Conservation (phyloP, 768 basidiomycete species). For the Termitomyces sp. region DNA sequence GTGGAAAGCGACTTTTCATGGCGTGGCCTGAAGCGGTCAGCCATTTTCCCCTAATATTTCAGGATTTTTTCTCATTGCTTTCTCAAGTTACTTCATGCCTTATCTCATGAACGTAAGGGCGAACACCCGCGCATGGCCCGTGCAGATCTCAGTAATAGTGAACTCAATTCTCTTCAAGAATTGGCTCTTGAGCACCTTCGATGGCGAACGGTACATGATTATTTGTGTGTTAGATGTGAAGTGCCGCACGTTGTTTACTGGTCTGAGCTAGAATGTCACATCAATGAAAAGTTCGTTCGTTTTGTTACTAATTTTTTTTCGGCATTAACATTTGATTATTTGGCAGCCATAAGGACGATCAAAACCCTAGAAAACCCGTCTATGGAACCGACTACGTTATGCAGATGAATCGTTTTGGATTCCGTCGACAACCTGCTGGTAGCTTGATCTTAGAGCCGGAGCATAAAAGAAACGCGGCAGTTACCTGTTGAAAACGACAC, state of each 20-base stretch:
- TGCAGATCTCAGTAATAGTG: neutral
- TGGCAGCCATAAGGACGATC: neutral
- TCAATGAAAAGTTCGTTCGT: neutral
- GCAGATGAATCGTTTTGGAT: neutral
- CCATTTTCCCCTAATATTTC: neutral
- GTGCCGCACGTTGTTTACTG: neutral
- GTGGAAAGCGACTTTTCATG: conserved; percentile 4
- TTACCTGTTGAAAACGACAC: neutral
- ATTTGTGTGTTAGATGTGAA: neutral
- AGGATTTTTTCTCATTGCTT: neutral
- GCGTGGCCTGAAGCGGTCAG: conserved; percentile 8
- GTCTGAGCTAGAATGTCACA: neutral
- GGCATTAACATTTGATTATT: neutral
- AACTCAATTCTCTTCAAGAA: neutral
- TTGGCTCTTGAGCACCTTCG: neutral
- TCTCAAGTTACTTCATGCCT: neutral
- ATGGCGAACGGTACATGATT: neutral
- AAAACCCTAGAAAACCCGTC: neutral
- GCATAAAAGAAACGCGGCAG: neutral
- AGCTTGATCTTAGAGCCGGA: neutral
- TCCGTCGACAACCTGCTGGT: neutral
- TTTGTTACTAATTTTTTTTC: neutral
- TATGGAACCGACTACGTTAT: neutral
- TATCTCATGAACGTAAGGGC: neutral
- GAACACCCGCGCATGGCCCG: neutral